A percentile compares a stretch with the other conserved stretches of the same genome.
phyloP scores from a whole-genome alignment of 768 basidiomycete genomes.

The Calocybe cyanea region DNA sequence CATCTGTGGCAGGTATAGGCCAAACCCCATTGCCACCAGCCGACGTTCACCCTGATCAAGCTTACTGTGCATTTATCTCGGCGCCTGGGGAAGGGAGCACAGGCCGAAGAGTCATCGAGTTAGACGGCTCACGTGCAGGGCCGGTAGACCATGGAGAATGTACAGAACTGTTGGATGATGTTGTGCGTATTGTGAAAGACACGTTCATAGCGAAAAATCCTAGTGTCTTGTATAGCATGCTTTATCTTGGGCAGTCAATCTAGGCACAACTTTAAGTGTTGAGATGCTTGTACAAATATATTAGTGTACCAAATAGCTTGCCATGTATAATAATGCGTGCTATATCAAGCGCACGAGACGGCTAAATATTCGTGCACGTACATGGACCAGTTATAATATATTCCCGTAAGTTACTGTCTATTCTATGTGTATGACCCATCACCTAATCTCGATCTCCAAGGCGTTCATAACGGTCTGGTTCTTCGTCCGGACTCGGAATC shows the following conservation, averaged over 20 bases:
- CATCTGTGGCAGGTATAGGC: conserved; percentile 1
- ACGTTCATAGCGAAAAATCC: conserved; percentile 3
- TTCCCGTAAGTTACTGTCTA: too few relatives aligned
- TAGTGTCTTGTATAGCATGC: conserved; percentile 5
- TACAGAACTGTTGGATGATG: conserved; percentile 4
- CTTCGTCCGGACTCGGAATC: conserved; percentile 14
- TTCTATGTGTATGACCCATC: not conserved
- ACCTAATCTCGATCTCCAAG: conserved; percentile 4
- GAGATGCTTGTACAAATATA: too few relatives aligned
- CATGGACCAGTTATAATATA: too few relatives aligned
- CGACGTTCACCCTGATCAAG: conserved; percentile 3
- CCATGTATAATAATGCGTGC: too few relatives aligned
- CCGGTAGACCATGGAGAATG: conserved; percentile 5
- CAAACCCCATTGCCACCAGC: conserved; percentile 1
- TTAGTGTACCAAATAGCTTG: too few relatives aligned
- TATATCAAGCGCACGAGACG: too few relatives aligned
- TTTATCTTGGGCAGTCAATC: conserved; percentile 4
- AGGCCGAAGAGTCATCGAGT: conserved; percentile 1
- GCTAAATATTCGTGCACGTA: too few relatives aligned
- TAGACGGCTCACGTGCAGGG: conserved; percentile 1
- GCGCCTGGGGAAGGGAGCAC: conserved; percentile 4
- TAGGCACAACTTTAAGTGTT: not conserved
- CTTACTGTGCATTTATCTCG: conserved; percentile 4
- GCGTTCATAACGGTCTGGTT: conserved; percentile 1
- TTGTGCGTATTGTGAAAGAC: not conserved